Percentiles rank a stretch among this genome's conserved stretches.
phyloP scores from a whole-genome alignment of 129 eudicot genomes.

The Flaveria robusta region DNA sequence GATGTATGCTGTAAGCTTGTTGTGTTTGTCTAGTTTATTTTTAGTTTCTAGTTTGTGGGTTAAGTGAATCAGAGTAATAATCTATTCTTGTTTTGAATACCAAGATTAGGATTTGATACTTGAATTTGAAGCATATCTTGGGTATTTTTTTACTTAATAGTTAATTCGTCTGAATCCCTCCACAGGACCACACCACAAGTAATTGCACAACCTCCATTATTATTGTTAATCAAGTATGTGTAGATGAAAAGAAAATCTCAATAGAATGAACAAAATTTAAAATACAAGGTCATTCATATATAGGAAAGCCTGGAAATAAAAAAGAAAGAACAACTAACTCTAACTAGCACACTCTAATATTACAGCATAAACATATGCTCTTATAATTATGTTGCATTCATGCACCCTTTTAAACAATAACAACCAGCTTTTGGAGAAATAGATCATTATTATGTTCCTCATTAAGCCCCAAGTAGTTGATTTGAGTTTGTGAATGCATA shows the following conservation, averaged over 20 bases:
- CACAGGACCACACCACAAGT: not conserved
- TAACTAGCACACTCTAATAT: too few species aligned
- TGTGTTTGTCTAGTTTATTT: not conserved
- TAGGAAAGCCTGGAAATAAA: too few species aligned
- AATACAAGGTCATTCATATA: too few species aligned
- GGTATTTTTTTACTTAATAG: not conserved
- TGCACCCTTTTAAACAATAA: constrained; percentile 11
- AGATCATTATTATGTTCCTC: constrained; percentile 1
- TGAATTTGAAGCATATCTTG: constrained; percentile 15
- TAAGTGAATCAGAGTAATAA: constrained; percentile 17
- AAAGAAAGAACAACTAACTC: too few species aligned
- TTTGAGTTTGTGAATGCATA: constrained; percentile 16
- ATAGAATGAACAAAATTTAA: too few species aligned
- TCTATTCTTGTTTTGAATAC: not conserved
- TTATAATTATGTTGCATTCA: not conserved
- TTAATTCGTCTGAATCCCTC: not conserved
- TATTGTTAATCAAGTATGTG: too few species aligned
- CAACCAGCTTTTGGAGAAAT: constrained; percentile 6
- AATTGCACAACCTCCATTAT: not conserved
- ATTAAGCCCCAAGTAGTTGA: constrained; percentile 5
- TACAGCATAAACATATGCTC: too few species aligned
- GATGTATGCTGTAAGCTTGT: not conserved
- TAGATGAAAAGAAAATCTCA: too few species aligned
- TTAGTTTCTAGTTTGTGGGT: not conserved
- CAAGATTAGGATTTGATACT: constrained; percentile 10